Evolutionary conservation across 768 basidiomycete genomes (phyloP).

Genomic region (Boletus reticuloceps): DNA sequence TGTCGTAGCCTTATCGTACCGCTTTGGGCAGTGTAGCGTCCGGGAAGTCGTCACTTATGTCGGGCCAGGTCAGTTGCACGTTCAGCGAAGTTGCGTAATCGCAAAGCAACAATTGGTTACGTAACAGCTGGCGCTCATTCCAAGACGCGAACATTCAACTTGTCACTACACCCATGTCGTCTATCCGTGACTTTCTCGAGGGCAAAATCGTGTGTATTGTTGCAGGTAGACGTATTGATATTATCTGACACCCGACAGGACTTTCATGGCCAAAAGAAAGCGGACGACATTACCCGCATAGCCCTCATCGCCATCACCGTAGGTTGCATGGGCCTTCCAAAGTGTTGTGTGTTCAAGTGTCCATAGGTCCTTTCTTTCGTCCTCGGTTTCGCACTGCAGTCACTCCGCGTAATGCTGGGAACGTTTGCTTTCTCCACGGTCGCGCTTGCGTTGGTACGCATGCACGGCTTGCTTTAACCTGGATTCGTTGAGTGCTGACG

Average conservation of each 20-base stretch:
- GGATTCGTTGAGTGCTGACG: neutral
- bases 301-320: constrained; percentile 25
- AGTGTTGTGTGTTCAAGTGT: neutral
- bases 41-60: too few species aligned
- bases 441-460: constrained; percentile 20
- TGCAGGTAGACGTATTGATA: neutral
- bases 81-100: too few species aligned
- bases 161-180: constrained; percentile 20
- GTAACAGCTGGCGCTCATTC: constrained; percentile 4
- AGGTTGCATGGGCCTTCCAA: constrained; percentile 1
- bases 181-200: constrained; percentile 26
- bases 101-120: constrained; percentile 7
- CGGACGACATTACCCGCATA: constrained; percentile 23
- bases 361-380: constrained; percentile 30
- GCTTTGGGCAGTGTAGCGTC: too few species aligned
- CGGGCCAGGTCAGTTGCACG: too few species aligned
- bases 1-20: neutral
- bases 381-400: constrained; percentile 29
- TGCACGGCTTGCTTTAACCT: too few species aligned
- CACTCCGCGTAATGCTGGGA: constrained; percentile 25
- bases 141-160: neutral
- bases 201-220: constrained; percentile 28
- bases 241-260: constrained; percentile 21
- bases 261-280: constrained; percentile 30
- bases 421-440: constrained; percentile 20